Evolutionary conservation across 192 early-diverging fungal genomes (phyloP), one percentile per base, ranked within the genome.

Genomic region (Backusella mclennaniae): DNA sequence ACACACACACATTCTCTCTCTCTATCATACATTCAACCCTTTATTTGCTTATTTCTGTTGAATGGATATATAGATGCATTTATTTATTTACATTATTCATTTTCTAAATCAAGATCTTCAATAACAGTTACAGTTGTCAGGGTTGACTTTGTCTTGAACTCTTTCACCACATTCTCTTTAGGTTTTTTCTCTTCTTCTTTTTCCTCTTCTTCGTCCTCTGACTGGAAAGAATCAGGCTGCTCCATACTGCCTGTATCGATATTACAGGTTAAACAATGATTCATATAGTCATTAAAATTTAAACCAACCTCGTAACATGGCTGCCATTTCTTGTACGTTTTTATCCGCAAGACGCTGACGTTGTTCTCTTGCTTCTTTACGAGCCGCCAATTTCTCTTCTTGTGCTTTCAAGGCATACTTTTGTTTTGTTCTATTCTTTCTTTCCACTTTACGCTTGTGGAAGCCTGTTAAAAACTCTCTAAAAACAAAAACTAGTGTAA

Each of bases 381-480:
- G 81, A 63, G 88, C 87, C 44, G 89, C 79, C 4, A 90, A 85
- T 49, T 87, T 87, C 31, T 86, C 86, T 67, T 87, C 85, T 69
- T 87, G 84, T 15, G 85, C 87, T 71, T 75, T 71, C 73, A 84
- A 75, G 59, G 85, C 81, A 53, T 85, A 84, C 29, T 76, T 59
- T 66, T 85, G 82, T 29, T 74, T 78, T 38, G 93, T 91, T 12
- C 85, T 85, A 41, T 89, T 88, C 63, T 87, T 88, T 52, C 92
- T 86, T 73, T 94, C 88, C 2, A 90, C 80, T 67, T 94, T 94
- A 74, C 93, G 88, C 77, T 94, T 94, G 76, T 92, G 91, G 77
- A 94, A 94, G 26, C 93, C 92, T 4, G 92, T 94, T 49, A 94
- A 81, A 66, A 89, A 94, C 35, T 91, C 87, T 21, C 90, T 90